Evolutionary conservation across 2,329 filamentous ascomycete species (phyloP), one percentile per base, ranked within the genome.

Genomic region (Colletotrichum neosansevieriae): DNA sequence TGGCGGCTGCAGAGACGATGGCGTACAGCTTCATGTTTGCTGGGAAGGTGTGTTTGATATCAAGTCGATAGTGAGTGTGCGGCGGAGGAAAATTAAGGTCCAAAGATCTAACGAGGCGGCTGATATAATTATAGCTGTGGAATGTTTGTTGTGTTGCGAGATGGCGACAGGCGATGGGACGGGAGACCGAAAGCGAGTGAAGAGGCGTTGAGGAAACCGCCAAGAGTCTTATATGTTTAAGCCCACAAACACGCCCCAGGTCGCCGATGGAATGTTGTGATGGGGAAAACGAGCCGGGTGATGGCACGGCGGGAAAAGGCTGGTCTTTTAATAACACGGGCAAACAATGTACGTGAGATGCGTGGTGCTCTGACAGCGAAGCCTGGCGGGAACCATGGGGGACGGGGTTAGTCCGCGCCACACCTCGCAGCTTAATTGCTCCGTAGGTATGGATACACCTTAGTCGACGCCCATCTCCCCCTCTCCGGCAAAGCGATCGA

Each of bases 11-110:
- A 2, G 73, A 71, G 32, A 77, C 58, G 45, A 76, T 42, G 29
- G 71, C 45, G 21, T 68, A 71, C 42, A 74, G 70, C 58, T 75
- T 72, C 76, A 78, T 78, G 44, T 45, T 72, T 40, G 36, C 42
- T 47, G 13, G n/a, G n/a, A 4, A 3, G 1, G 47, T 21, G 34
- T 51, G 2, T 32, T 19, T 9, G 13, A 12, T n/a, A 19, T 17
- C 3, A 42, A 15, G 32, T 19, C 29, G 15, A n/a, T 9, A 6
- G 56, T 6, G n/a, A 6, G 44, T 13, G 44, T 11, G 57, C 49
- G 44, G 42, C 15, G 11, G 53, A 32, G 24, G 24, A 24, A 5
- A 5, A 5, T 24, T 24, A 5, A 4, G 24, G 24, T 3, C 1
- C 24, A 24, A 53, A 19, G 4, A 15, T 21, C 4, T 50, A 15